Evolutionary conservation across 768 basidiomycete species (phyloP).

Genomic region (Candolleomyces aberdarensis): DNA sequence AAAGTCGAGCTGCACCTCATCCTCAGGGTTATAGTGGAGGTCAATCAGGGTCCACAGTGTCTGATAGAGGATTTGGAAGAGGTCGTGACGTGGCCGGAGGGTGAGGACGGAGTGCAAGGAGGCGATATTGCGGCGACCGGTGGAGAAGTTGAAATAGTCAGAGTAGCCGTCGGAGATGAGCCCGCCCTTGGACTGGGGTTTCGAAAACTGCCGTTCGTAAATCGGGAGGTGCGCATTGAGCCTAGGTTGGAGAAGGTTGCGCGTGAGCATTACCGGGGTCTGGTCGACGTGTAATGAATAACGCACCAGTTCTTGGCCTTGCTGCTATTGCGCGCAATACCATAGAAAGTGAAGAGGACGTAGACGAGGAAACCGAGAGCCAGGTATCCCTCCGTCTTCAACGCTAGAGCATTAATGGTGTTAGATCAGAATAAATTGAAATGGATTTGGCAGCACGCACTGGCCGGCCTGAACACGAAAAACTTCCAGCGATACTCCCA

Average conservation of each 20-base stretch:
- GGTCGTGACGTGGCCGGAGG: constrained; percentile 81
- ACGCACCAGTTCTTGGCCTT: constrained; percentile 63
- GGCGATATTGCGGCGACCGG: constrained; percentile 73
- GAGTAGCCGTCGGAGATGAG: constrained; percentile 67
- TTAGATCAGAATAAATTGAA: neutral
- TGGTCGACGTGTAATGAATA: constrained; percentile 7
- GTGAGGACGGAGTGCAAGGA: constrained; percentile 80
- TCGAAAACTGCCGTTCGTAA: constrained; percentile 73
- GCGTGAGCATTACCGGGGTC: constrained; percentile 11
- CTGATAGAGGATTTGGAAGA: constrained; percentile 64
- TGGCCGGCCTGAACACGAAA: constrained; percentile 77
- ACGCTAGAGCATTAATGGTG: constrained; percentile 34
- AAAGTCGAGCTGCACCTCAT: constrained; percentile 78
- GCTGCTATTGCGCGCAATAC: constrained; percentile 54
- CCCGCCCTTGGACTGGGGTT: constrained; percentile 48
- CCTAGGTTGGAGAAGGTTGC: constrained; percentile 36
- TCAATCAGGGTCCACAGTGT: constrained; percentile 64
- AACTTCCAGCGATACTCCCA: constrained; percentile 70
- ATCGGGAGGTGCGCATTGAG: constrained; percentile 54
- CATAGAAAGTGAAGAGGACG: constrained; percentile 53
- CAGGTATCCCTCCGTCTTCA: constrained; percentile 63
- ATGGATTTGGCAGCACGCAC: constrained; percentile 34
- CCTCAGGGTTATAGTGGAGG: constrained; percentile 66
- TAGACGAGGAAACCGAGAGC: constrained; percentile 55
- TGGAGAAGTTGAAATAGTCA: constrained; percentile 85